Percentiles rank a stretch among this genome's conserved stretches.
Conservation (phyloP, 169 alveolate species). For the Plasmodium adleri region DNA sequence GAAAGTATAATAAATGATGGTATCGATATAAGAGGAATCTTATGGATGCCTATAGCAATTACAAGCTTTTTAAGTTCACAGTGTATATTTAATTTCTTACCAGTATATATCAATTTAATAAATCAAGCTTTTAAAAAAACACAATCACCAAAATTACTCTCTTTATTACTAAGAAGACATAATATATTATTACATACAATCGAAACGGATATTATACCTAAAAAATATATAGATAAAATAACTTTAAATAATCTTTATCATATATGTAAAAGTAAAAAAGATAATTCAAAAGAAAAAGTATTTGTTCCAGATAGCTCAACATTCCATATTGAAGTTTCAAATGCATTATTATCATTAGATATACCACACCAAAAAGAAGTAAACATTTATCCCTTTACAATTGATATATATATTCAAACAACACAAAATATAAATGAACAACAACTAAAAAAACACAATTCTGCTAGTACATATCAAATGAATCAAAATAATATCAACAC, state of each 20-base stretch:
- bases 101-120: constrained; percentile 58
- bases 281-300: constrained; percentile 72
- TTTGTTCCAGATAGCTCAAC: constrained; percentile 87
- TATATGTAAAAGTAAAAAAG: constrained; percentile 74
- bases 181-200: constrained; percentile 65
- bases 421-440: constrained; percentile 45
- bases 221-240: constrained; percentile 34
- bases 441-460: neutral
- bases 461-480: neutral
- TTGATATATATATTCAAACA: constrained; percentile 86
- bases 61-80: constrained; percentile 59
- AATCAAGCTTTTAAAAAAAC: constrained; percentile 71
- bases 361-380: constrained; percentile 85
- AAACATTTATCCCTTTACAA: constrained; percentile 83
- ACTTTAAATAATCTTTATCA: constrained; percentile 44
- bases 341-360: constrained; percentile 83
- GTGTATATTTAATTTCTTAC: constrained; percentile 57
- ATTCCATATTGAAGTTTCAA: constrained; percentile 86
- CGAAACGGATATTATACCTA: constrained; percentile 70
- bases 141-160: constrained; percentile 59
- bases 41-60: constrained; percentile 76
- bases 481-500: neutral
- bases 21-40: constrained; percentile 69
- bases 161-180: constrained; percentile 68
- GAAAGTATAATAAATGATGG: constrained; percentile 59